Base-by-base conservation (phyloP, 176 grass and related monocot species). In the Guadua angustifolia region DNA sequence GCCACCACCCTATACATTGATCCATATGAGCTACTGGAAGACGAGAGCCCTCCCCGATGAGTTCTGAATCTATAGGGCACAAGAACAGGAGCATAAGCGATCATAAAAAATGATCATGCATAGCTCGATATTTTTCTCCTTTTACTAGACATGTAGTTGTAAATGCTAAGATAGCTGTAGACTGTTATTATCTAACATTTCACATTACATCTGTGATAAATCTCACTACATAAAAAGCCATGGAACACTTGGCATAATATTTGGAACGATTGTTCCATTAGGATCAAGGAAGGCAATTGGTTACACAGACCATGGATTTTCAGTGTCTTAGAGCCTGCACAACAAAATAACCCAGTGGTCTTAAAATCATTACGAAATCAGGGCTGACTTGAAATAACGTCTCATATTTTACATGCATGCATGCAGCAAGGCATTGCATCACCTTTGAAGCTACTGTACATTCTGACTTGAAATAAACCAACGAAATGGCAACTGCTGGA, bases 11-110 rank as follows among this genome's bases (percentile, higher is more conserved):
- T 95, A n/a, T n/a, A n/a, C n/a, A n/a, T n/a, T n/a, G n/a, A n/a
- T n/a, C n/a, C n/a, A n/a, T n/a, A n/a, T n/a, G n/a, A n/a, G n/a
- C n/a, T n/a, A 43, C 85, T 98, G 22, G 96, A 95, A 83, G 93
- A 98, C 21, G 96, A 92, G 69, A 92, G 89, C 88, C 32, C 51
- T 87, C 33, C 63, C 86, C 32, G 60, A 87, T 76, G 76, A 86
- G 78, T 87, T 87, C 68, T 91, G 63, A 90, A 29, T 43, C 55
- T 57, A 45, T 56, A 85, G 17, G 66, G 59, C 11, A 19, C 49
- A 69, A 71, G 26, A 46, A 35, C 3, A 19, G 59, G 51, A 49
- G 55, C 19, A n/a, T 57, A 50, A 50, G 13, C 4, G 3, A 58
- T 67, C 19, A 40, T 66, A 21, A 56, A 56, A 35, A 39, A 79